Evolutionary conservation across 2,329 filamentous ascomycete species (phyloP), one percentile per base, ranked within the genome.

Genomic region (Paraphaeosphaeria minitans): DNA sequence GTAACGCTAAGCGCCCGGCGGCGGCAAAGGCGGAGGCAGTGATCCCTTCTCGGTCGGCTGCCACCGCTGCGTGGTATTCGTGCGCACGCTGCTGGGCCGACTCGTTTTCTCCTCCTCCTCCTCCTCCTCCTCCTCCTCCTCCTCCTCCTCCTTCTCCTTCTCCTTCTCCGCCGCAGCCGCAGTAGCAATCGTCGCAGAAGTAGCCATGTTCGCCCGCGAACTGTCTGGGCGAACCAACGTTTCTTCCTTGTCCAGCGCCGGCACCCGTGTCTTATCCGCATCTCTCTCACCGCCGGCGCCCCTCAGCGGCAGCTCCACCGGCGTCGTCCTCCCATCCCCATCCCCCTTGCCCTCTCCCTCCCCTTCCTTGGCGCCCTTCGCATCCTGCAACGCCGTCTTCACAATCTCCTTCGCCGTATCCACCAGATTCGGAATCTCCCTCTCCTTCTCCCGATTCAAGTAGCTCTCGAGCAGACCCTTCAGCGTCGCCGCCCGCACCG

Each of bases 401-500:
- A 81, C 80, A 13, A 83, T 65, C 53, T 77, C 72, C 41, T 79
- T 78, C 0, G 79, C 80, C 59, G 83, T 78, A 10, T 76, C 67
- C 60, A 82, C 78, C 21, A 84, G 60, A 60, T 83, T 78, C 1
- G 79, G 77, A 0, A 72, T 69, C 14, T 67, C 62, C 42, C 62
- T 50, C 22, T 71, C 60, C 24, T 78, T 77, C 1, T 80, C 75
- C 49, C 86, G 84, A 14, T 79, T 78, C 9, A 90, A 81, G 68
- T 90, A 90, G 31, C 83, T 82, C 66, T 90, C 87, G 13, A 98
- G 80, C 80, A 97, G 94, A 71, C 88, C 88, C 78, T 92, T 95
- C 55, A 98, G 81, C 42, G 96, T 88, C 48, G 93, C 90, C 4
- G 91, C 92, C 21, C 93, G 86, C n/a, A 98, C 94, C 1, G 94